A percentile compares a stretch with the other conserved stretches of the same genome.
phyloP scores from a whole-genome alignment of 768 basidiomycete genomes.

The Lactarius akahatsu region DNA sequence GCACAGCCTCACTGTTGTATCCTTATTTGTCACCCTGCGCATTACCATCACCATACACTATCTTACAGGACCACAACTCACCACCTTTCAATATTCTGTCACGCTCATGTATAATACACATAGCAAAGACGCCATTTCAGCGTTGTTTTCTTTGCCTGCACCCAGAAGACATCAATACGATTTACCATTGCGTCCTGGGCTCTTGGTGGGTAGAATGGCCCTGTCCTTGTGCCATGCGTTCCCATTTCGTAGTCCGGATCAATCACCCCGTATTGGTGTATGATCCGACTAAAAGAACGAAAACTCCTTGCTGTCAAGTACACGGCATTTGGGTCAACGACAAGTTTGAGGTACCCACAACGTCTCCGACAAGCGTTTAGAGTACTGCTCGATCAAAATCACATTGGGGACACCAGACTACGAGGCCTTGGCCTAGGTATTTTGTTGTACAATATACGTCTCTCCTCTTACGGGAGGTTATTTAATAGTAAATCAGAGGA shows the following conservation, averaged over 20 bases:
- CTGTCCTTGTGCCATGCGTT: not conserved
- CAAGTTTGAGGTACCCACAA: not conserved
- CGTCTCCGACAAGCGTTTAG: not conserved
- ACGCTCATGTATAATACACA: slow-evolving; percentile 16
- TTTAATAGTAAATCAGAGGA: not conserved
- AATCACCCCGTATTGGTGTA: not conserved
- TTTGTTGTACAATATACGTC: not conserved
- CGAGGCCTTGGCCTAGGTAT: not conserved
- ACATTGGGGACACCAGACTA: not conserved
- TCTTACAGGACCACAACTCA: slow-evolving; percentile 4
- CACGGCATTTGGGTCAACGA: not conserved
- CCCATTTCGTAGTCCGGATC: not conserved
- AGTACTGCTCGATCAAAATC: not conserved
- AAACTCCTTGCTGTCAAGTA: too few species aligned
- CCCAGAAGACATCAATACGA: not conserved
- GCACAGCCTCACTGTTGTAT: slow-evolving; percentile 13
- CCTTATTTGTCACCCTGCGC: slow-evolving; percentile 11
- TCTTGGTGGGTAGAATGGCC: not conserved
- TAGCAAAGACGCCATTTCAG: slow-evolving; percentile 2
- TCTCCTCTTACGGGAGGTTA: not conserved
- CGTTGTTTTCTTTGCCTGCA: not conserved
- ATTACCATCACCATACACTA: slow-evolving; percentile 5
- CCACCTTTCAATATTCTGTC: not conserved
- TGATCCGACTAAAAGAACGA: not conserved
- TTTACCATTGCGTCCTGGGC: not conserved